phyloP scores from a whole-genome alignment of 78 protist species.

The Polysphondylium violaceum region DNA sequence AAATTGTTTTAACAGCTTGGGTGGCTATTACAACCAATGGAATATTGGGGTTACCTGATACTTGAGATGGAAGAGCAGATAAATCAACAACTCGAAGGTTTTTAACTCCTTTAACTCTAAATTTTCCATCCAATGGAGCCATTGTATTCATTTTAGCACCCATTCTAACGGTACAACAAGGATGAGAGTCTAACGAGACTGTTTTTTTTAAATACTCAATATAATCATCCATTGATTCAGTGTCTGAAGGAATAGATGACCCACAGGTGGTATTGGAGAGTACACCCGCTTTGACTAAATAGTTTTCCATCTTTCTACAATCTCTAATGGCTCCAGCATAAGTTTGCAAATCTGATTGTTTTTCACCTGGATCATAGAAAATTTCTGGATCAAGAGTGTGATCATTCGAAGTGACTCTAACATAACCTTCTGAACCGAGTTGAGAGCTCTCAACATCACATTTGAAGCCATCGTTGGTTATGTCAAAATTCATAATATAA shows the following conservation, averaged over 20 bases:
- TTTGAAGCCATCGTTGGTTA: neutral
- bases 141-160: neutral
- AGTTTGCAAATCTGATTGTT: neutral
- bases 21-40: neutral
- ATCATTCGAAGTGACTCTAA: neutral
- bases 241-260: neutral
- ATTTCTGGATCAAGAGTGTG: neutral
- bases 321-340: neutral
- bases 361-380: neutral
- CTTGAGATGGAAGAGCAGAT: neutral
- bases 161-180: neutral
- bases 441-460: neutral
- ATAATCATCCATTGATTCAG: neutral
- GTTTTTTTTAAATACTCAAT: neutral
- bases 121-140: neutral
- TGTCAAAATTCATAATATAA: neutral
- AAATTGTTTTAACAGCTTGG: neutral
- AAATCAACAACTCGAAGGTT: constrained; percentile 12
- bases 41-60: neutral
- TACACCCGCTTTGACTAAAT: neutral
- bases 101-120: neutral
- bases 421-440: neutral
- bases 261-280: neutral
- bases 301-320: neutral
- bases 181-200: neutral